A percentile compares a stretch with the other conserved stretches of the same genome.
Evolutionary conservation across 176 grass and related monocot species (phyloP).

Genomic region (Paspalum notatum): DNA sequence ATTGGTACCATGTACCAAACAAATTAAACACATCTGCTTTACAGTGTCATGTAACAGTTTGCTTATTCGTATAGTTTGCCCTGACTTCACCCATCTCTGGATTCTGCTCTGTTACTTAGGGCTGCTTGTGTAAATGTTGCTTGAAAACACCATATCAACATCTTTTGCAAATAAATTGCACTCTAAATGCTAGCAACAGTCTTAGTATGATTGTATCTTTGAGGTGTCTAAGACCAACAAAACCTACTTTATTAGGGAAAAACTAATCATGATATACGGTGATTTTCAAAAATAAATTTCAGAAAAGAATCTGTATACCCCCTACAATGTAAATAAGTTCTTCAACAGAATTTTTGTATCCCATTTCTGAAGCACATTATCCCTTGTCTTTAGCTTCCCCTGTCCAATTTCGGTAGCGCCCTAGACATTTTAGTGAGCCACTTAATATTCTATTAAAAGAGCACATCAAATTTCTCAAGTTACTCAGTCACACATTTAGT

Average conservation of each 20-base stretch:
- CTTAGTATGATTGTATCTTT: no score
- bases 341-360: no score
- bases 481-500: background rate
- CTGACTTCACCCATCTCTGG: background rate
- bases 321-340: background rate
- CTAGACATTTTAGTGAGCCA: background rate
- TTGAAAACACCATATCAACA: no score
- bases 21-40: background rate
- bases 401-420: background rate
- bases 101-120: background rate
- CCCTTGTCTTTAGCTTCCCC: background rate
- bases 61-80: background rate
- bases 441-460: background rate
- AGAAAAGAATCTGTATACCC: background rate
- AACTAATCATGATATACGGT: background rate
- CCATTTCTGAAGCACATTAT: background rate
- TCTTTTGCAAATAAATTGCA: background rate
- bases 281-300: background rate
- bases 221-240: no score
- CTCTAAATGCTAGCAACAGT: background rate
- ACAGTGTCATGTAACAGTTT: background rate
- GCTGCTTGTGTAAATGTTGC: background rate
- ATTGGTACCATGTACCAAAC: background rate
- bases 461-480: background rate
- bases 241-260: no score